Evolutionary conservation across 1,284 basidiomycete genomes (phyloP), one percentile per base, ranked within the genome.

Genomic region (Sanghuangporus baumii): DNA sequence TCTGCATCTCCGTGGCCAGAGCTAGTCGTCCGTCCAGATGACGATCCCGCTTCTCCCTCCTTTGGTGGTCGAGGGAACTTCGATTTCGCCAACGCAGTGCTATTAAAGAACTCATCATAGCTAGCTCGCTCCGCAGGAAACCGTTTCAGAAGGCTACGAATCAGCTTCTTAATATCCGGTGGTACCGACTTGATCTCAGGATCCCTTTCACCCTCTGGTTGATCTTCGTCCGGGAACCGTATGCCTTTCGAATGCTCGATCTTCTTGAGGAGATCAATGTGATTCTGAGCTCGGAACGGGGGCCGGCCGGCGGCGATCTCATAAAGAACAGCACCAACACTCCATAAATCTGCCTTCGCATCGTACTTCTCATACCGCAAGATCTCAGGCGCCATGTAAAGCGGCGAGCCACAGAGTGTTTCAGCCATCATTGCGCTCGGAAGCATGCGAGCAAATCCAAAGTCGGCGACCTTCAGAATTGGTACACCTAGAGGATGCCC

Each of bases 331-430:
- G 97, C 95, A 6, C 96, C 97, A 37, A 98, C 94, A 6, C 94
- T 96, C 96, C 96, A 99, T 1, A 99, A 80, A 72, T 99, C 96
- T 0, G 94, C 96, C 73, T 96, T 98, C 26, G 95, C 95, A 73
- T 98, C 95, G 74, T 99, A 98, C 75, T 96, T 97, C 76, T 99
- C 92, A 74, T 98, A 98, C 20, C 93, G 86, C 18, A 99, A 78
- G 67, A 99, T 99, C 76, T 99, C 96, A 0, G 96, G 96, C 0
- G 97, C 96, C 96, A 99, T 99, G 77, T 99, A 99, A 37, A 99
- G 94, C 87, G 97, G 96, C 20, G 95, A 98, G 7, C 97, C 96
- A 72, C 96, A 99, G 0, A 99, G 80, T 1, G 96, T 99, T 75
- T 99, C 96, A 8, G 96, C 97, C 83, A 99, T 86, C 79, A 94